phyloP scores from a whole-genome alignment of 345 rosid genomes.

The Arabidopsis thaliana region DNA sequence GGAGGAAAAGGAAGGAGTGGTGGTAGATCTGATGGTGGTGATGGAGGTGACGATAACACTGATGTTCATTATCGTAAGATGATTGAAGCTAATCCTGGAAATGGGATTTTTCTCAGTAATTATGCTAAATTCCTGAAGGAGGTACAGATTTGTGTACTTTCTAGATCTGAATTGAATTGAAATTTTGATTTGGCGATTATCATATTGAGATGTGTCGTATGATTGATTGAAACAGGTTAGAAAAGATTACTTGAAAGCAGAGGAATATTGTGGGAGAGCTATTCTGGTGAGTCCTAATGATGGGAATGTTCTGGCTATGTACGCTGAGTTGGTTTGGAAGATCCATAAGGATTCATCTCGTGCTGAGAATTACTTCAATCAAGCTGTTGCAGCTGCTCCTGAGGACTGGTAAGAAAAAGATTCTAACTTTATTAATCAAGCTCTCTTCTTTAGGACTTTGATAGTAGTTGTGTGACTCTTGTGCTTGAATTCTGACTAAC shows the following conservation, averaged over 20 bases:
- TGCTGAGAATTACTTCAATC: conserved; percentile 77
- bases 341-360: conserved; percentile 68
- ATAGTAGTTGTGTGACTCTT: conserved; percentile 1
- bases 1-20: conserved; percentile 55
- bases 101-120: conserved; percentile 73
- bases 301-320: conserved; percentile 79
- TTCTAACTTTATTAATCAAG: conserved; percentile 3
- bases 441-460: not conserved
- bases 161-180: conserved; percentile 21
- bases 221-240: conserved; percentile 57
- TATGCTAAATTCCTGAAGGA: conserved; percentile 91
- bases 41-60: conserved; percentile 52
- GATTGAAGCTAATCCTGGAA: conserved; percentile 89
- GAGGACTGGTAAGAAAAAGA: conserved; percentile 67
- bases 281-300: conserved; percentile 67
- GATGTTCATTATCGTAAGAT: conserved; percentile 74
- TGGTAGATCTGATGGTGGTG: conserved; percentile 52
- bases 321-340: conserved; percentile 82
- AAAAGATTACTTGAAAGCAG: conserved; percentile 67
- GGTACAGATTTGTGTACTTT: conserved; percentile 40
- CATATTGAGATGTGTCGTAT: not conserved
- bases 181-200: not conserved
- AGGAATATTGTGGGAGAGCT: conserved; percentile 86
- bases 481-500: not conserved
- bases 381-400: conserved; percentile 83